Base-by-base conservation (phyloP, 352 stramenopile genomes). In the Pythium phragmitis region DNA sequence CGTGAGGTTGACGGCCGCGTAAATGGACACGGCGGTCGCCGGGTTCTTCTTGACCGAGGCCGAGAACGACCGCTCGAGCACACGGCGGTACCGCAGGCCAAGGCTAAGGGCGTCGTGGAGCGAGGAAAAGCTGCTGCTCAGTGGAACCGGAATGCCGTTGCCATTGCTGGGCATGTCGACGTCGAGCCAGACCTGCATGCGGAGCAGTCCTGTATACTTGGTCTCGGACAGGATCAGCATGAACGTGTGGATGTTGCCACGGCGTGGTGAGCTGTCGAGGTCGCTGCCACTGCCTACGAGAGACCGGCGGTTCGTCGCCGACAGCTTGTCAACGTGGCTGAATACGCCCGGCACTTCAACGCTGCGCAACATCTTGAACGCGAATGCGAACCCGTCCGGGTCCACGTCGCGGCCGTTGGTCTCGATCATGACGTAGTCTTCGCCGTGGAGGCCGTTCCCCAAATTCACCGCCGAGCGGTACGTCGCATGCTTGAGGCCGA, bases 401-500 rank as follows among this genome's bases (percentile, higher is more conserved):
- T 87, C 69, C 3, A 82, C 70, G 9, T 77, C 79, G 5, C 74
- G 73, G 34, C 82, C 78, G 4, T 69, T 68, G 2, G 82, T 82
- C 58, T 91, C 82, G 41, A 89, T 70, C 30, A 91, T 60, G 11
- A 91, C 55, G 34, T 87, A 88, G 49, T 91, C 82, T 52, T 91
- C 82, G 19, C 75, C 77, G 21, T 82, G 70, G 34, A 68, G 69
- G 16, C 80, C 80, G 58, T 85, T 75, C 17, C 50, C 50, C 2
- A 65, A 16, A 14, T 54, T 55, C 19, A 87, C 63, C 19, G 87
- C 70, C 19, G 78, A 87, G 11, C 70, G 74, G 68, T 91, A 89
- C 55, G 85, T 88, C 69, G 88, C 78, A 60, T 91, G 82, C 69
- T 94, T 94, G 65, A 91, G 73, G 2, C 79, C 74, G 21, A 94